phyloP scores from a whole-genome alignment of 148 eudicot species.

The Rhododendron molle region DNA sequence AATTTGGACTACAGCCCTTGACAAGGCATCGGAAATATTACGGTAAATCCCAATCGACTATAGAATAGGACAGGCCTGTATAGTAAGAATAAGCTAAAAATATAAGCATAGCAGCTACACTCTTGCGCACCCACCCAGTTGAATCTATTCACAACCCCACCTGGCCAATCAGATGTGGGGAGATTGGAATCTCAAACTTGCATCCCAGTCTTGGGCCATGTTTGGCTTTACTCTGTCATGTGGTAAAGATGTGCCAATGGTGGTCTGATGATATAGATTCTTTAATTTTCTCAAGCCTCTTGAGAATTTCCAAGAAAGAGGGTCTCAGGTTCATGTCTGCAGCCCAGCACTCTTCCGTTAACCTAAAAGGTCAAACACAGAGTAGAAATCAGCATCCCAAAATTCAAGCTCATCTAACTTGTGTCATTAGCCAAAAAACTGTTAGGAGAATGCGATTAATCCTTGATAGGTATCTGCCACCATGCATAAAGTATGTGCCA shows the following conservation, averaged over 20 bases:
- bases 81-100: not conserved
- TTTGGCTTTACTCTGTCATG: conserved; percentile 23
- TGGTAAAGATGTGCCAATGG: conserved; percentile 76
- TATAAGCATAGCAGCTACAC: not conserved
- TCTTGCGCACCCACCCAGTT: not conserved
- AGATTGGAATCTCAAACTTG: not conserved
- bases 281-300: conserved; percentile 78
- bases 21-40: not conserved
- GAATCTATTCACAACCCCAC: not conserved
- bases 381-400: not conserved
- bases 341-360: conserved; percentile 78
- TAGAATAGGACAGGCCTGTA: not conserved
- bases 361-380: conserved; percentile 33
- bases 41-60: not conserved
- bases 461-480: not conserved
- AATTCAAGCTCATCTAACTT: not conserved
- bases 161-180: not conserved
- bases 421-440: not conserved
- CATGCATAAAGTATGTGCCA: not conserved
- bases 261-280: conserved; percentile 59
- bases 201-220: not conserved
- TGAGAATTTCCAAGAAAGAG: conserved; percentile 80
- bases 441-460: not conserved
- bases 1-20: not conserved
- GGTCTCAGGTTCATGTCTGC: conserved; percentile 79